Percentiles rank a stretch among this genome's conserved stretches.
Evolutionary conservation across 179 eudicot species (phyloP).

Genomic region (Spergularia azorica): DNA sequence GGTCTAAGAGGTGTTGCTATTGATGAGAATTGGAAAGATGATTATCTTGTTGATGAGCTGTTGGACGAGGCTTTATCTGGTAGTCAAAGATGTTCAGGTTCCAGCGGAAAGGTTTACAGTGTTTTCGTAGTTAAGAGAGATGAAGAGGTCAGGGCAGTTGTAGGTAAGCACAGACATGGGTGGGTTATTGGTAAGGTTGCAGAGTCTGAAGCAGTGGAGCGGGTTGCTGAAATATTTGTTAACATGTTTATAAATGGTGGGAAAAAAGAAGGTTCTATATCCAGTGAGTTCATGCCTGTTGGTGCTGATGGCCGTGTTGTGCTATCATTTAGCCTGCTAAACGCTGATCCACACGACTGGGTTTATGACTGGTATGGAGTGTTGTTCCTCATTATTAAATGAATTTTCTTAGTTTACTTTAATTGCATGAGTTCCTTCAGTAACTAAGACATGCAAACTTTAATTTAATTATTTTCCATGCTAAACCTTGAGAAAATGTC

Average conservation of each 20-base stretch:
- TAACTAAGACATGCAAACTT: background rate
- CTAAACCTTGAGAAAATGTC: background rate
- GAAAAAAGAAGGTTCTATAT: constrained; percentile 76
- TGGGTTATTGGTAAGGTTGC: constrained; percentile 77
- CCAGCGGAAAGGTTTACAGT: constrained; percentile 61
- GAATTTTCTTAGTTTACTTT: background rate
- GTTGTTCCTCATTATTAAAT: constrained; percentile 15
- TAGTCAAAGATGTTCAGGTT: constrained; percentile 31
- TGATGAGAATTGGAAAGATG: constrained; percentile 38
- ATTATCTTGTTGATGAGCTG: constrained; percentile 60
- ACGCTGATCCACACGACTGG: constrained; percentile 93
- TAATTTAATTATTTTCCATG: background rate
- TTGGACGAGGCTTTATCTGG: constrained; percentile 44
- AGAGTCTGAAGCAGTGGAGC: constrained; percentile 59
- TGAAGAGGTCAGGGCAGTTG: constrained; percentile 64
- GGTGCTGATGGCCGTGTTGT: constrained; percentile 96
- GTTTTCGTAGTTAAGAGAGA: constrained; percentile 61
- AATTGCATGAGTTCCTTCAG: background rate
- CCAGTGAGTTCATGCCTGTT: constrained; percentile 96
- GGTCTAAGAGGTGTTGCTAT: constrained; percentile 31
- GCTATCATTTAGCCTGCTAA: constrained; percentile 88
- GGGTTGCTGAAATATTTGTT: constrained; percentile 72
- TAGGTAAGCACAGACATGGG: constrained; percentile 90
- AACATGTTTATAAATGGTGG: constrained; percentile 80
- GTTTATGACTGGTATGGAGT: constrained; percentile 79